A percentile compares a stretch with the other conserved stretches of the same genome.
Evolutionary conservation across 179 eudicot species (phyloP).

Genomic region (Silene coronaria): DNA sequence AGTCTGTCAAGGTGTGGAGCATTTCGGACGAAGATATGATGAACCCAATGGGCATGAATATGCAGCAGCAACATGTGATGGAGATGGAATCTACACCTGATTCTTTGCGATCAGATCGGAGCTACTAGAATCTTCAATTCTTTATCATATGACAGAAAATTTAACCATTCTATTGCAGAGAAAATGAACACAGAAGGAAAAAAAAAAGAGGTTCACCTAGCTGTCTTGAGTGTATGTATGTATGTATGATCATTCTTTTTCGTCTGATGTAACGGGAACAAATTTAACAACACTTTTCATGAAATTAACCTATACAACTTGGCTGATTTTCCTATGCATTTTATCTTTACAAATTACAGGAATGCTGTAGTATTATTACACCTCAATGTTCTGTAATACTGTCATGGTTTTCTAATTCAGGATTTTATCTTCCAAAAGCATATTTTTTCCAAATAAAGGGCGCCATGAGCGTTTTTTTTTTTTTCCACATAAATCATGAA

Average conservation of each 20-base stretch:
- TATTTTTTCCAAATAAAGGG: too few relatives aligned
- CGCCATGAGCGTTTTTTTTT: too few relatives aligned
- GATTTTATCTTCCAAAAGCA: too few relatives aligned
- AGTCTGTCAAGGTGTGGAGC: conserved; percentile 61
- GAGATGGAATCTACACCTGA: conserved; percentile 25
- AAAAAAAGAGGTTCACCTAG: background rate
- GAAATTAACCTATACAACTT: too few relatives aligned
- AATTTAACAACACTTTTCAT: background rate
- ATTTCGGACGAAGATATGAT: conserved; percentile 27
- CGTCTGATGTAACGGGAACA: background rate
- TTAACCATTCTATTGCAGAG: background rate
- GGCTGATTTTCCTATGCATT: background rate
- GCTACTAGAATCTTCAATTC: conserved; percentile 8
- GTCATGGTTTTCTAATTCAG: background rate
- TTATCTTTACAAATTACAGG: background rate
- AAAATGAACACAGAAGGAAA: background rate
- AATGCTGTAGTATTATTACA: background rate
- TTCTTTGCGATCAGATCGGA: conserved; percentile 27
- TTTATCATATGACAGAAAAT: background rate
- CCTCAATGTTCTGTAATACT: background rate
- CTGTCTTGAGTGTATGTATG: conserved; percentile 10
- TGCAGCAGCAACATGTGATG: conserved; percentile 30
- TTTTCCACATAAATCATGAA: too few relatives aligned
- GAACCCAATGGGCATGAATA: background rate
- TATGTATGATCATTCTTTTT: conserved; percentile 1